Conservation (phyloP, 2,329 filamentous ascomycete species). For the Aureobasidium sp. region DNA sequence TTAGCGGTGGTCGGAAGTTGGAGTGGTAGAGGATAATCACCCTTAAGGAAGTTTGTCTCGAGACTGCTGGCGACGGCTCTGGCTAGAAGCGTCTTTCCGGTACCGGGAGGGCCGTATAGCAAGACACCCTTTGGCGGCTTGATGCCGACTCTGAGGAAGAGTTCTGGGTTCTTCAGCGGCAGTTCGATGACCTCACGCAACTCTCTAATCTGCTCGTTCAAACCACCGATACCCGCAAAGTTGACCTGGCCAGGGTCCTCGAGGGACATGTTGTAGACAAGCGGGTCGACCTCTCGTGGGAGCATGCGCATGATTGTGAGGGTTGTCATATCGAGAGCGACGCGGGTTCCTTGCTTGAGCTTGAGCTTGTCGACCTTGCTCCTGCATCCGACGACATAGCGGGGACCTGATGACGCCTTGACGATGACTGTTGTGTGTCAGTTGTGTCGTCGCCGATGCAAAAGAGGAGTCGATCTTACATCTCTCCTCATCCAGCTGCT, state of each 20-base stretch:
- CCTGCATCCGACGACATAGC: constrained; percentile 96
- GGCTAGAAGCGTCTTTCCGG: constrained; percentile 90
- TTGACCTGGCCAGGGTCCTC: constrained; percentile 97
- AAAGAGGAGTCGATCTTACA: constrained; percentile 54
- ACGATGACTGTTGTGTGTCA: constrained; percentile 67
- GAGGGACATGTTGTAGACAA: constrained; percentile 99
- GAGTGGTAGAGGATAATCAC: constrained; percentile 39
- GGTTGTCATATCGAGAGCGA: constrained; percentile 98
- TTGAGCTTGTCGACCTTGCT: constrained; percentile 97
- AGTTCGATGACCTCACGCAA: constrained; percentile 95
- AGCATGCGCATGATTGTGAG: constrained; percentile 99
- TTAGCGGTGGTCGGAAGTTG: constrained; percentile 15
- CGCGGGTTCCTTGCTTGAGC: constrained; percentile 95
- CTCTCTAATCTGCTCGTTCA: constrained; percentile 98
- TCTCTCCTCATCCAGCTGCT: constrained; percentile 97
- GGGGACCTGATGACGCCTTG: constrained; percentile 91
- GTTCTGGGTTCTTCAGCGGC: constrained; percentile 95
- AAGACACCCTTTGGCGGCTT: constrained; percentile 97
- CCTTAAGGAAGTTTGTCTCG: constrained; percentile 97
- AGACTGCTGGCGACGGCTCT: constrained; percentile 92
- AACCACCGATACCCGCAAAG: constrained; percentile 92
- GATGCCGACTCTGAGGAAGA: constrained; percentile 94
- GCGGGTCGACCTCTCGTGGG: constrained; percentile 91
- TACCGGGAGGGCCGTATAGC: constrained; percentile 92
- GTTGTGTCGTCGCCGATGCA: background rate